A percentile compares a stretch with the other conserved stretches of the same genome.
These are phyloP conservation scores for Neolentinus lepideus DNA, from an alignment of 1,284 basidiomycete species.

Conservation along the genomic window DNA sequence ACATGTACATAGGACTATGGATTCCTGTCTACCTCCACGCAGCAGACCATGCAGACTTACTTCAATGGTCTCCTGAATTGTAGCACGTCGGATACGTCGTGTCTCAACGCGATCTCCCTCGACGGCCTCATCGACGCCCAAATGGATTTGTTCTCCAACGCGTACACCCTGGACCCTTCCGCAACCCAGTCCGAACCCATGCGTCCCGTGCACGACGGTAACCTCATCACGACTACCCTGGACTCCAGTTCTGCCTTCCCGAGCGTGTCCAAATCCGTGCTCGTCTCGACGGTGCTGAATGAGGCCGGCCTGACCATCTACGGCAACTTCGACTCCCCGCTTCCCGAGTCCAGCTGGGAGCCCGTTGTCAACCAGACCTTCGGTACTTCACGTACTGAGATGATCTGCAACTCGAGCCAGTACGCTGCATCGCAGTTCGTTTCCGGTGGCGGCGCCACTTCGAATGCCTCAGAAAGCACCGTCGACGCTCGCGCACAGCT, in stretches of 20 bases:
- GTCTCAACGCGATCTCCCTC: slow-evolving; percentile 44
- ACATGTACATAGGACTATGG: slow-evolving; percentile 59
- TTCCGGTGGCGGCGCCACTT: slow-evolving; percentile 18
- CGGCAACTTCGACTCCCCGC: slow-evolving; percentile 26
- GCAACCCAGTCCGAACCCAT: slow-evolving; percentile 53
- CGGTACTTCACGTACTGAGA: slow-evolving; percentile 37
- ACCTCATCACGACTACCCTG: slow-evolving; percentile 49
- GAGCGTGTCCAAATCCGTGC: slow-evolving; percentile 50
- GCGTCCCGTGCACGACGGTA: slow-evolving; percentile 52
- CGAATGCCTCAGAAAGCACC: slow-evolving; percentile 10
- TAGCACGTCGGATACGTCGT: slow-evolving; percentile 35
- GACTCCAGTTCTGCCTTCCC: slow-evolving; percentile 52
- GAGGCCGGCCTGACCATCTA: slow-evolving; percentile 65
- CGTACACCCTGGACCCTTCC: slow-evolving; percentile 38
- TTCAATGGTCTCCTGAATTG: slow-evolving; percentile 50
- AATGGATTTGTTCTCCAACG: slow-evolving; percentile 31
- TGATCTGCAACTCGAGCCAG: slow-evolving; percentile 37
- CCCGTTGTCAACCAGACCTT: slow-evolving; percentile 37
- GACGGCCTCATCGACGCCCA: slow-evolving; percentile 45
- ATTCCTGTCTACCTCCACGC: slow-evolving; percentile 51
- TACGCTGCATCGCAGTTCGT: slow-evolving; percentile 36
- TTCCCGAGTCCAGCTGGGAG: slow-evolving; percentile 34
- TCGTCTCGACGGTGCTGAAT: slow-evolving; percentile 64
- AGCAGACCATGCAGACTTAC: slow-evolving; percentile 42
- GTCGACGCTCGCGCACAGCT: slow-evolving; percentile 49